Evolutionary conservation across 2,329 filamentous ascomycete genomes (phyloP), one percentile per base, ranked within the genome.

Genomic region (Colletotrichum siamense): DNA sequence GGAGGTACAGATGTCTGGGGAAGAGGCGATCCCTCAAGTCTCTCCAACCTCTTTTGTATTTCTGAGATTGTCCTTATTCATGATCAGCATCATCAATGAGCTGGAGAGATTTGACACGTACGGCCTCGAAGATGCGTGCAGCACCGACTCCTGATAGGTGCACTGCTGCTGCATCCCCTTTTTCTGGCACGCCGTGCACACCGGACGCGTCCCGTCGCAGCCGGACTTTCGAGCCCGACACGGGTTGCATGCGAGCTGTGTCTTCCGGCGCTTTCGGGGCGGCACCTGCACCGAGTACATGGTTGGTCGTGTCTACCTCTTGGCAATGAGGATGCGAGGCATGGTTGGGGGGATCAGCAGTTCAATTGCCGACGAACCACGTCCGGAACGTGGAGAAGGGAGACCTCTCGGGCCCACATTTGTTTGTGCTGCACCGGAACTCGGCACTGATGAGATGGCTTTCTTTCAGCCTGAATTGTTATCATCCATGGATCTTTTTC

Each of bases 141-240:
- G 15, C 26, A 70, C 67, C 18, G 70, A 73, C 24, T 71, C 66
- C 3, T 74, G 66, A 18, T 74, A 74, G 13, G 39, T 34, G 16
- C 71, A 74, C 13, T 64, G 71, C 24, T 71, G 66, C 26, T 49
- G 57, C 10, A 36, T 24, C 12, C 59, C 65, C 10, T 24, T 74
- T 24, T 22, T 26, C 24, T 18, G 16, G 34, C 71, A 71, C 24
- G 72, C n/a, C 26, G 61, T 7, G 32, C 68, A 71, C 16, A 61
- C 69, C 26, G 72, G 68, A 4, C 72, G 59, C n/a, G 15, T 24
- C 6, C 72, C 72, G 30, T 75, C 72, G 16, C 68, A 75, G 68
- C 68, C 72, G 30, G 72, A 71, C 68, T 75, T 75, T 8, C 68
- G 68, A 16, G 69, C 10, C 3, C 72, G 67, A 15, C 71, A 74